Evolutionary conservation across 495 filamentous ascomycete species (phyloP), one percentile per base, ranked within the genome.

Genomic region (Cetradonia linearis): DNA sequence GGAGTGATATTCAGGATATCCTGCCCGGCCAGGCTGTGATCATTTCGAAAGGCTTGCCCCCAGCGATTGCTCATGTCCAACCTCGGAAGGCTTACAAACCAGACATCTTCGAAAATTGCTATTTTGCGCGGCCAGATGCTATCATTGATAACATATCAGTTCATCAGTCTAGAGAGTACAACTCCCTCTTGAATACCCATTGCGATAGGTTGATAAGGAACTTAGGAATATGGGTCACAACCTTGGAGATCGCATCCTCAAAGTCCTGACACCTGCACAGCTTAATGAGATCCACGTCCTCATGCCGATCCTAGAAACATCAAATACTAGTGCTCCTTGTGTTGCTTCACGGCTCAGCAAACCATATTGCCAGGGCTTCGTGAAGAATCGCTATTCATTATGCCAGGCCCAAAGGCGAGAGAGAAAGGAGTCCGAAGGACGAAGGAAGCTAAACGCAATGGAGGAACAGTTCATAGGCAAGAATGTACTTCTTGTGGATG

Each of bases 381-480:
- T 95, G 61, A 96, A 96, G 80, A 96, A 96, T 71, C 83, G 93
- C 52, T 96, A 96, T 97, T 96, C 71, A 96, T 96, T 70, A 91
- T 95, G 86, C 90, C 91, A 10, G 86, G 84, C 36, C 92, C 96
- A 70, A 84, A 85, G 66, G 82, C 85, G 27, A 79, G 93, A 6
- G 85, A 95, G 66, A 93, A 76, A 68, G 78, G 78, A 57, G 66
- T 67, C 27, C 31, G 64, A 11, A 38, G 63, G 31, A 67, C n/a
- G n/a, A n/a, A n/a, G n/a, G n/a, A n/a, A 67, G 49, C 48, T 67
- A 14, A 67, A 56, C 23, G 63, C 63, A 6, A 65, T 65, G 60
- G 95, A 76, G 82, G 83, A 86, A 34, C 90, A 96, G 70, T 96
- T 98, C 34, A 73, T 78, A 94, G 27, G 82, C 60, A 83, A 86